A percentile compares a stretch with the other conserved stretches of the same genome.
Conservation (phyloP, 2,329 filamentous ascomycete species). For the Calycina marina region DNA sequence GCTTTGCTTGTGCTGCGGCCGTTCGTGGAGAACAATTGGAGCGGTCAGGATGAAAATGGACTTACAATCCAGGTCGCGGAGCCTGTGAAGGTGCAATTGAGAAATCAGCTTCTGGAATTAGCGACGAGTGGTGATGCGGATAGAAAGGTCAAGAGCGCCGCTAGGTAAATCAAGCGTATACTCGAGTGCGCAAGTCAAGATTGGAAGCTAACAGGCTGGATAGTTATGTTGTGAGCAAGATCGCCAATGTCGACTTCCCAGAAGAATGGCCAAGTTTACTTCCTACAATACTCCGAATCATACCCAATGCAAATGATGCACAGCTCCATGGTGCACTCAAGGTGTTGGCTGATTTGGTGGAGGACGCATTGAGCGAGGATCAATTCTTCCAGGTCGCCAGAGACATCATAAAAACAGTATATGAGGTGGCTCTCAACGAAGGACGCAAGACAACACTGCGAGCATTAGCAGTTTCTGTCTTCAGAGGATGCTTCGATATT, state of each 20-base stretch:
- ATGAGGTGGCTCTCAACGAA: conserved; percentile 65
- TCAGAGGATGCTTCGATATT: conserved; percentile 83
- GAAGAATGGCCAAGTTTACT: conserved; percentile 89
- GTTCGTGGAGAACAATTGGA: conserved; percentile 80
- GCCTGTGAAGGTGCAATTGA: conserved; percentile 57
- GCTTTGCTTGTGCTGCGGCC: conserved; percentile 67
- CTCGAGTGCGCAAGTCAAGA: no score
- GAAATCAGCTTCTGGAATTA: conserved; percentile 61
- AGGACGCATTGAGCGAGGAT: conserved; percentile 84
- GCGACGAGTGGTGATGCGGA: conserved; percentile 57
- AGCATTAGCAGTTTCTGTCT: conserved; percentile 77
- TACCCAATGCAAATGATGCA: conserved; percentile 59
- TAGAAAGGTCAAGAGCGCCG: conserved; percentile 76
- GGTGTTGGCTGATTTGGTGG: conserved; percentile 78
- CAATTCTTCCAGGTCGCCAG: conserved; percentile 87
- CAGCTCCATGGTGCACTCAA: conserved; percentile 83
- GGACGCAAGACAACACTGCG: conserved; percentile 61
- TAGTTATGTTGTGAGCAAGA: conserved; percentile 73
- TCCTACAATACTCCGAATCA: conserved; percentile 61
- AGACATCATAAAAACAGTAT: conserved; percentile 72
- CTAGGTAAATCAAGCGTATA: conserved; percentile 49
- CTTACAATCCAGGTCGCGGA: conserved; percentile 53
- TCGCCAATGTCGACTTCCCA: conserved; percentile 84
- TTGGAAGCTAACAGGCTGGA: conserved; percentile 3
- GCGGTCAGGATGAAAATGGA: conserved; percentile 51